Conservation (phyloP, 2,329 filamentous ascomycete species). For the Fusarium acutatum region DNA sequence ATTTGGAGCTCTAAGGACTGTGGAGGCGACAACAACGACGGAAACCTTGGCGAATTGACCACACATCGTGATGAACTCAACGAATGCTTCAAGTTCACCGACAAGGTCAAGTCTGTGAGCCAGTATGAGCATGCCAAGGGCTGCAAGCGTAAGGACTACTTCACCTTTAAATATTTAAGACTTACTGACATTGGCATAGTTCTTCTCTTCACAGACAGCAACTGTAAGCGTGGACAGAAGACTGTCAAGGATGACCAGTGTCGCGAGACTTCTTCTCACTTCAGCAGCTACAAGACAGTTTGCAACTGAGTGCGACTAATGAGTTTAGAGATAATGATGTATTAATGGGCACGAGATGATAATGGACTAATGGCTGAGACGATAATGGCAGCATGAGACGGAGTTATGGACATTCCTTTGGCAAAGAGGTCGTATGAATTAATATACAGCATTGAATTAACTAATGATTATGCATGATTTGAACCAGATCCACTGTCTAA, state of each 20-base stretch:
- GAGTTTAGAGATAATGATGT: neutral
- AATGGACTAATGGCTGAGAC: neutral
- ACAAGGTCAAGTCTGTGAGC: conserved; percentile 5
- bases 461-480: neutral
- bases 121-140: neutral
- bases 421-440: neutral
- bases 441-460: conserved; percentile 8
- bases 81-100: conserved; percentile 4
- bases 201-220: neutral
- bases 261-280: neutral
- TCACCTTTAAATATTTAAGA: accelerated
- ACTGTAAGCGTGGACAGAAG: conserved; percentile 21
- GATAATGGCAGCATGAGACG: neutral
- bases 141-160: neutral
- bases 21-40: neutral
- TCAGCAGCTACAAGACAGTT: conserved; percentile 11
- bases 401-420: neutral
- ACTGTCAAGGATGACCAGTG: conserved; percentile 5
- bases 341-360: neutral
- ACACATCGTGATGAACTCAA: neutral
- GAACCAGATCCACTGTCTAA: conserved; percentile 4
- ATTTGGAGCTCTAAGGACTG: conserved; percentile 10
- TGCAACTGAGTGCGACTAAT: neutral
- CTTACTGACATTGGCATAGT: neutral
- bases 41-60: conserved; percentile 9